Evolutionary conservation across 352 stramenopile species (phyloP), one percentile per base, ranked within the genome.

Genomic region (Globisporangium nodosum): DNA sequence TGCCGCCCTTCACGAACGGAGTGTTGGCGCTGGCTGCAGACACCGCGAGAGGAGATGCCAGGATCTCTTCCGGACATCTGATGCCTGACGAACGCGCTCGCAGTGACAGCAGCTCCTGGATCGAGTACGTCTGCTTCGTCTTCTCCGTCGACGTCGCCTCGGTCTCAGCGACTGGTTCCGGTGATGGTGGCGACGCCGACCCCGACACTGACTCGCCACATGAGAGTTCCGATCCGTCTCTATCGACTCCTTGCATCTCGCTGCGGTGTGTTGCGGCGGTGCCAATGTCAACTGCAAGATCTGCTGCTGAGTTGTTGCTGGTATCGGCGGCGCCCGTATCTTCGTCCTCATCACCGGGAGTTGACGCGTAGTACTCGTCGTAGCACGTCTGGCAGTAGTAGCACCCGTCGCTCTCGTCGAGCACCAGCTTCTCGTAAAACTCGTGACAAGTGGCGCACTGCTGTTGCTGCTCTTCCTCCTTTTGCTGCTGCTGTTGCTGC

Each of bases 321-420:
- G 30, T 37, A 43, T 2, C 39, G 11, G 27, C 39, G 24, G 27
- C 39, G 13, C 16, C 40, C 40, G 0, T 42, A 15, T 46, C 40
- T 11, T 46, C 16, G 11, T 46, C 40, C 12, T 52, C 24, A 3
- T 59, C 42, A 1, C 27, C 35, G 20, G 16, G 33, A 39, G 60
- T 35, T n/a, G 61, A 60, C 47, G 66, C 70, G 58, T 94, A 91
- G 55, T 83, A 94, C 40, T 65, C 76, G 16, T 90, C 73, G 47
- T 78, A 94, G 56, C 84, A 92, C 31, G 45, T 42, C 18, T 71
- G 65, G 55, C 84, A 93, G 58, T 93, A 93, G n/a, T 56, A 59
- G 24, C 81, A 83, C 5, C 74, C 80, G 51, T 93, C 81, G 21
- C 71, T 74, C 37, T 80, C 66, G 33, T 93, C 84, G 31, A 87